Conservation (phyloP, 208 protist genomes). For the Trypanosoma caninum region DNA sequence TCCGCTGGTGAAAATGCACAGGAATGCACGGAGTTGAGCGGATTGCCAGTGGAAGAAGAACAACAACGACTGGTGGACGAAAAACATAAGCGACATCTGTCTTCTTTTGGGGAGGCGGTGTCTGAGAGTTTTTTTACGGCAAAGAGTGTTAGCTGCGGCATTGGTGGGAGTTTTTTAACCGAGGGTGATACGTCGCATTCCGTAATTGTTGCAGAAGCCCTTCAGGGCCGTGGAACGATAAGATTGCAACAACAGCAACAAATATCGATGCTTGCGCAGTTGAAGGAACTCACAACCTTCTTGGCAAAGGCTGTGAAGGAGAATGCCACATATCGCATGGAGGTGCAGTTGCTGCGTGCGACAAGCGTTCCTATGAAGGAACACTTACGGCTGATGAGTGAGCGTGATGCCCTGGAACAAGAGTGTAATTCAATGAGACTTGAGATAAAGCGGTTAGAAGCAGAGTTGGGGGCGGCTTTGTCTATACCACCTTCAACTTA, state of each 20-base stretch:
- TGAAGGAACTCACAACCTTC: constrained; percentile 23
- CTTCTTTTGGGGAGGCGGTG: background rate
- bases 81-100: background rate
- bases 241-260: constrained; percentile 41
- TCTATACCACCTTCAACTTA: background rate
- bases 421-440: constrained; percentile 30
- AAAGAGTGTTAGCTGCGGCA: constrained; percentile 12
- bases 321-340: constrained; percentile 34
- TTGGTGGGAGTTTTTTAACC: background rate
- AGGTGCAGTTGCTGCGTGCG: constrained; percentile 32
- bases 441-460: constrained; percentile 29
- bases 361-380: constrained; percentile 34
- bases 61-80: background rate
- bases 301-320: constrained; percentile 42
- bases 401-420: constrained; percentile 30
- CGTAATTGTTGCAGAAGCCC: constrained; percentile 26
- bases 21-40: background rate
- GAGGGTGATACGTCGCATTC: constrained; percentile 15
- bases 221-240: constrained; percentile 19
- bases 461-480: constrained; percentile 25
- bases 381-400: constrained; percentile 23
- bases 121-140: constrained; percentile 23
- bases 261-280: constrained; percentile 15
- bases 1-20: background rate
- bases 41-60: background rate